Base-by-base conservation (phyloP, 257 asterid species). In the Catharanthus roseus region DNA sequence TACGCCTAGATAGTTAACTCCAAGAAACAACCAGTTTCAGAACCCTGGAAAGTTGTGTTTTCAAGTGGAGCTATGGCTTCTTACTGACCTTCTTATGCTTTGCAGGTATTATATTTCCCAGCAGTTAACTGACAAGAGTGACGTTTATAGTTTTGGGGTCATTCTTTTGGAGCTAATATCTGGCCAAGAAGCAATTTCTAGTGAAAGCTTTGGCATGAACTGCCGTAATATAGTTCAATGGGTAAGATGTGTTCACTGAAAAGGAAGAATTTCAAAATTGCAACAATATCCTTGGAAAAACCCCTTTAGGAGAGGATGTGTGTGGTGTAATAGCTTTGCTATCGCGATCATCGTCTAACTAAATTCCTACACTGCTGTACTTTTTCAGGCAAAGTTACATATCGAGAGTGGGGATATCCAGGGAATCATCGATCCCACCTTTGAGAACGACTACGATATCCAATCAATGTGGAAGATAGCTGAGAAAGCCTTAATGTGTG, bases 401-500 rank as follows among this genome's bases (percentile, higher is more conserved):
- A 95, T 95, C 0, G 99, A 95, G 80, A 95, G 91, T 7, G 99
- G 99, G 31, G 95, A 95, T 82, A 85, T 95, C 79, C 99, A 95
- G 75, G 93, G 97, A 24, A 95, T 95, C 67, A 91, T 95, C 45
- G 99, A 95, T 82, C 97, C 97, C 4, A 23, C 90, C 11, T 75
- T 95, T 50, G 83, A 60, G 6, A 73, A 75, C 9, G 92, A 85
- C 0, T 95, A 91, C 53, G 97, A 95, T 75, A 88, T 90, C 75
- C 99, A 95, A 54, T 95, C 99, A 1, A 91, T 95, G 95, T 91
- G 99, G 99, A 95, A 91, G 80, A 95, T 95, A 81, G 99, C 99
- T 0, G 99, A 95, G 89, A 95, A 87, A 73, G 99, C 99, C 19
- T 41, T 91, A 81, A 88, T 91, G 97, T 95, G 99, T 62, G 89